These are phyloP conservation scores for Melanomma pulvis-pyrius DNA, from an alignment of 495 filamentous ascomycete genomes.

Conservation along the genomic window DNA sequence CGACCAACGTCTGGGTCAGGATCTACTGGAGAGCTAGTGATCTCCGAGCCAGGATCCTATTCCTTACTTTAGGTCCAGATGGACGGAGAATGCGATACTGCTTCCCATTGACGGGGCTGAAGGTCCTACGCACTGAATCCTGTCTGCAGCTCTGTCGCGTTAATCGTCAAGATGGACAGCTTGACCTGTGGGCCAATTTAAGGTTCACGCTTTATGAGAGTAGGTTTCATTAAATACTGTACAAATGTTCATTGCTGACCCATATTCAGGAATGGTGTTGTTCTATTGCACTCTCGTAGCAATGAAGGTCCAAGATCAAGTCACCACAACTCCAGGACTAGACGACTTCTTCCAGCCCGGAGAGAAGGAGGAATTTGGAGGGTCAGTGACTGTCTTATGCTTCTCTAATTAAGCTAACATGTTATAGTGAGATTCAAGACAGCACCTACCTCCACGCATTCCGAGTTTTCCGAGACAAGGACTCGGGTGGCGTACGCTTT, in stretches of 20 bases:
- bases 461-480: constrained; percentile 68
- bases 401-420: constrained; percentile 26
- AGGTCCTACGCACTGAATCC: constrained; percentile 55
- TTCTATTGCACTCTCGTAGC: constrained; percentile 78
- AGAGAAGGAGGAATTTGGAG: constrained; percentile 70
- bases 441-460: constrained; percentile 70
- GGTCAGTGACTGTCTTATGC: constrained; percentile 49
- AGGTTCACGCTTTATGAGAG: constrained; percentile 63
- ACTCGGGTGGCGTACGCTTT: constrained; percentile 63
- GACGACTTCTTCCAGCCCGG: constrained; percentile 63
- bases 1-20: constrained; percentile 55
- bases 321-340: constrained; percentile 54
- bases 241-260: constrained; percentile 22
- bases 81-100: constrained; percentile 49
- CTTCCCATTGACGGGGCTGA: constrained; percentile 56
- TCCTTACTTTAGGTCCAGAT: constrained; percentile 50
- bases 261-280: constrained; percentile 64
- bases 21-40: constrained; percentile 60
- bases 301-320: constrained; percentile 68
- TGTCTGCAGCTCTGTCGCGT: constrained; percentile 60
- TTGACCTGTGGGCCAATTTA: constrained; percentile 59
- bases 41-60: constrained; percentile 61
- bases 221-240: constrained; percentile 42
- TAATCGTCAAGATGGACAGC: constrained; percentile 46
- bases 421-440: constrained; percentile 67